phyloP scores from a whole-genome alignment of 768 basidiomycete genomes.

The Amanita rimosa region DNA sequence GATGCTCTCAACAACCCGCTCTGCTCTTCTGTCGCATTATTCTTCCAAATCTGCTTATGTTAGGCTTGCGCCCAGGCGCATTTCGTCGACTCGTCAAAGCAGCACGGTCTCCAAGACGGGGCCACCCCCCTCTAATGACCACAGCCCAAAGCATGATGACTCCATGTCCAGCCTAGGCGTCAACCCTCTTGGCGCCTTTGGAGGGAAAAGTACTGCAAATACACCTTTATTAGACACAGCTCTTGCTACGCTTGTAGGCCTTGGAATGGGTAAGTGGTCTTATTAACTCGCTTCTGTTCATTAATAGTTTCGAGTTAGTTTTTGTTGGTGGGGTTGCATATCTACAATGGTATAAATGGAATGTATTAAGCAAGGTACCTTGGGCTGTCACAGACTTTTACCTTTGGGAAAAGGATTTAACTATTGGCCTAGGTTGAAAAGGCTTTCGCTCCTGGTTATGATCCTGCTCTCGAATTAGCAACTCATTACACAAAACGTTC shows the following conservation, averaged over 20 bases:
- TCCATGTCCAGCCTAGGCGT: slow-evolving; percentile 26
- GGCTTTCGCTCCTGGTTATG: slow-evolving; percentile 73
- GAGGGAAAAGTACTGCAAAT: slow-evolving; percentile 22
- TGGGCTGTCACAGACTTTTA: background rate
- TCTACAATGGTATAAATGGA: slow-evolving; percentile 71
- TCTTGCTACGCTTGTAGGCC: slow-evolving; percentile 48
- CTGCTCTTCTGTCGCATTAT: background rate
- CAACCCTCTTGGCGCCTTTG: slow-evolving; percentile 30
- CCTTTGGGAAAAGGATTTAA: slow-evolving; percentile 3
- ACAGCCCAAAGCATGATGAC: slow-evolving; percentile 23
- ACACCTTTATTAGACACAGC: slow-evolving; percentile 42
- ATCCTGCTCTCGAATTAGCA: slow-evolving; percentile 70
- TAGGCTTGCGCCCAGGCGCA: background rate
- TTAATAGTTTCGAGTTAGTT: slow-evolving; percentile 23
- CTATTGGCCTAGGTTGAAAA: slow-evolving; percentile 47
- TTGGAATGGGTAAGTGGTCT: slow-evolving; percentile 38
- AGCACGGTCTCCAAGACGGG: slow-evolving; percentile 5
- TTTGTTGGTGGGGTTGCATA: slow-evolving; percentile 67
- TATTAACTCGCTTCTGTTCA: background rate
- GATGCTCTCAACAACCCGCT: background rate
- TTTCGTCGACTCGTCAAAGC: slow-evolving; percentile 7
- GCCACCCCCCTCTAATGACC: slow-evolving; percentile 3
- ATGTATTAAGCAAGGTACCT: slow-evolving; percentile 69
- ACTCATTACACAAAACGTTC: slow-evolving; percentile 27
- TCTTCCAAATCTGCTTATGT: background rate